Percentiles rank a stretch among this genome's conserved stretches.
Evolutionary conservation across 164 flowering plant species (phyloP).

Genomic region (grape (Vitis vinifera)): DNA sequence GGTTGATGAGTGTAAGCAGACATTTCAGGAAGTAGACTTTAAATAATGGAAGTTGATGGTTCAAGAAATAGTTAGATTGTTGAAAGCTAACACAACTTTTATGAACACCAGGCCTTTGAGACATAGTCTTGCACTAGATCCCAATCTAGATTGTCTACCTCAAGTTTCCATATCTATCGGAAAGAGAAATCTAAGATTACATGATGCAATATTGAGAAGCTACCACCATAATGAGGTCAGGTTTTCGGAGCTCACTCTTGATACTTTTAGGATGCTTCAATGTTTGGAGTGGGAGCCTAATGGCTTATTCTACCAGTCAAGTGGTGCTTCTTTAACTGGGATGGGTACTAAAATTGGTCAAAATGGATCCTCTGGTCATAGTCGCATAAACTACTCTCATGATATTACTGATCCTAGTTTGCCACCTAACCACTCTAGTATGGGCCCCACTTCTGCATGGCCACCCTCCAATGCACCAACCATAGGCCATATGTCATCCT

Average conservation of each 20-base stretch:
- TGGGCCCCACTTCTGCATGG: too few species aligned
- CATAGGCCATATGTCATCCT: too few species aligned
- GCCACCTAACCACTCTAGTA: slow-evolving; percentile 49
- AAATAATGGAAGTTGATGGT: slow-evolving; percentile 84
- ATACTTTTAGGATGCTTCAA: too few species aligned
- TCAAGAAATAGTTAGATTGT: slow-evolving; percentile 31
- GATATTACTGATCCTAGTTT: slow-evolving; percentile 73
- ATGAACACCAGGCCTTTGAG: slow-evolving; percentile 88
- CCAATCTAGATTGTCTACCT: slow-evolving; percentile 41
- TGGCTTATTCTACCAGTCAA: slow-evolving; percentile 18
- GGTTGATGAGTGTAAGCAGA: slow-evolving; percentile 78
- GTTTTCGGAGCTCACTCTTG: too few species aligned
- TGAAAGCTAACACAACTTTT: slow-evolving; percentile 80
- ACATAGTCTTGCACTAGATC: slow-evolving; percentile 72
- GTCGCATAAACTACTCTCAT: slow-evolving; percentile 16
- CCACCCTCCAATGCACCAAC: too few species aligned
- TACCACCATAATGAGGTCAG: too few species aligned
- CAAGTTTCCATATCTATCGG: too few species aligned
- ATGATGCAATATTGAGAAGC: too few species aligned
- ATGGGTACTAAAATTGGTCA: slow-evolving; percentile 30
- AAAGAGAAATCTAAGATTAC: too few species aligned
- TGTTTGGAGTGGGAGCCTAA: too few species aligned
- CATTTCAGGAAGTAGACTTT: slow-evolving; percentile 82
- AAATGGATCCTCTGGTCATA: slow-evolving; percentile 41
- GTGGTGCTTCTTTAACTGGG: neutral